These are phyloP conservation scores for Pyrus betulifolia DNA, from an alignment of 306 rosid species.

Conservation along the genomic window DNA sequence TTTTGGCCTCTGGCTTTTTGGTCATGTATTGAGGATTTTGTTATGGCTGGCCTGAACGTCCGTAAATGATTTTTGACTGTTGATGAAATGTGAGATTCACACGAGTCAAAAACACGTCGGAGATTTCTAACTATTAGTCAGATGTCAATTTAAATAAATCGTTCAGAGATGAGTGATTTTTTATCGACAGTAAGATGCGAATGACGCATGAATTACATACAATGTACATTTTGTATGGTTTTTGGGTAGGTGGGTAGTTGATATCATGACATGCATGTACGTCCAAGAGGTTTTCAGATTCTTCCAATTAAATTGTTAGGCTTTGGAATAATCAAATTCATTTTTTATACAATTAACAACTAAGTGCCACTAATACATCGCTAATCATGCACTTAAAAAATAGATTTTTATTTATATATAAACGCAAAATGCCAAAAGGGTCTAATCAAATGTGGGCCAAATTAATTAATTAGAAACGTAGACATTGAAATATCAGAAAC, in stretches of 20 bases:
- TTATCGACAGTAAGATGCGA: no score
- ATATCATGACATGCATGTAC: background rate
- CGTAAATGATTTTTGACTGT: no score
- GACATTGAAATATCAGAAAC: conserved; percentile 5
- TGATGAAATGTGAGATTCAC: no score
- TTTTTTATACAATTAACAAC: conserved; percentile 2
- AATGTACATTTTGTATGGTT: background rate
- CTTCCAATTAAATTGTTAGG: background rate
- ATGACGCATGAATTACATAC: no score
- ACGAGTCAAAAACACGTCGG: no score
- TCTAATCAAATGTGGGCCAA: conserved; percentile 5
- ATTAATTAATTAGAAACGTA: background rate
- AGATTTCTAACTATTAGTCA: no score
- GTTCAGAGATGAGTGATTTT: no score
- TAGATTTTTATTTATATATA: background rate
- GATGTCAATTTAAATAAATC: no score
- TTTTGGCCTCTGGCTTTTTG: no score
- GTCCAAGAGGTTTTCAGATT: conserved; percentile 13
- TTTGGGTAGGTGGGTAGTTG: background rate
- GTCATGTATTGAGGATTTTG: background rate
- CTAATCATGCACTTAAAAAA: background rate
- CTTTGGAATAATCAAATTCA: conserved; percentile 13
- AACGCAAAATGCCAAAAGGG: conserved; percentile 19
- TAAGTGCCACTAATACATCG: background rate
- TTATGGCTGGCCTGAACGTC: fast-evolving